Base-by-base conservation (phyloP, 345 rosid genomes). In the Carallia brachiata region DNA sequence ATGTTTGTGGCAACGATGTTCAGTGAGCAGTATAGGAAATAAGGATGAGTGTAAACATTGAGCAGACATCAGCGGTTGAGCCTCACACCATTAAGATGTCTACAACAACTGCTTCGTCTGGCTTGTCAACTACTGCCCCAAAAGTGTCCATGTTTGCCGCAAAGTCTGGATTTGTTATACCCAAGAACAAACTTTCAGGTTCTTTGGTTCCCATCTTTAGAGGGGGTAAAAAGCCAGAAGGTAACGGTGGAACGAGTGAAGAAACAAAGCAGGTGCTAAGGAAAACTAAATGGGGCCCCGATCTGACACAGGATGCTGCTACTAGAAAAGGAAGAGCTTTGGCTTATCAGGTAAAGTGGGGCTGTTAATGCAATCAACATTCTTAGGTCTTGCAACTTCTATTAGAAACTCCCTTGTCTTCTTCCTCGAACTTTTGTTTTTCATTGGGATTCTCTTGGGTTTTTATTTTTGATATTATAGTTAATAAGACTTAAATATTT, bases 241-340 rank as follows among this genome's bases (percentile, higher is more conserved):
- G 82, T 30, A 54, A 65, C 62, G 84, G 76, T 70, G 31, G 75
- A 23, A 74, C 64, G 69, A 82, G 15, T 32, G 89, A 82, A 66
- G 87, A 82, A 67, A 72, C 54, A 40, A 82, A 79, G 66, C 85
- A 80, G 70, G 81, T 68, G 62, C 84, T 67, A 73, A 88, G 97
- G 79, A 95, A 90, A 78, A 89, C 94, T 39, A 90, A 87, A 74
- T 95, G 99, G 99, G 97, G 88, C 30, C 80, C 84, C 60, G 98
- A 95, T 88, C 77, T 79, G 44, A 75, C 86, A 37, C 87, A 83
- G 69, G 97, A 90, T 81, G 57, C 86, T 71, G 58, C 79, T 28
- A 92, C 89, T 68, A 84, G 81, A 79, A 88, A 68, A 76, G 82
- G 78, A 63, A 76, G 92, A 75, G 84, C 83, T 40, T 77, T 90